Evolutionary conservation across 768 basidiomycete genomes (phyloP), one percentile per base, ranked within the genome.

Genomic region (Leccinum uliginosum): DNA sequence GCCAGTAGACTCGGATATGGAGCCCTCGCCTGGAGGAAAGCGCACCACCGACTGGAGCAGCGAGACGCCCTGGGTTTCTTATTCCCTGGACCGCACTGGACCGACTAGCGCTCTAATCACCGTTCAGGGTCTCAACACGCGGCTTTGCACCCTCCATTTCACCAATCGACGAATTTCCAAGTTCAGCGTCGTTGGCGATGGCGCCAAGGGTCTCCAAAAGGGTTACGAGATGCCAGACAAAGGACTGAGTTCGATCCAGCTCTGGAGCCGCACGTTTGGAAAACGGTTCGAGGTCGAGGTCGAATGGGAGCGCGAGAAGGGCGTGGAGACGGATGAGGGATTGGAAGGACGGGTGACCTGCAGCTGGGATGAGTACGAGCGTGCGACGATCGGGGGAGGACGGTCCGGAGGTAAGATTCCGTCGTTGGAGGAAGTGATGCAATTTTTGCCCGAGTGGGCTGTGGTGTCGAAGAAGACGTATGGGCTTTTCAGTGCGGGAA

Each of bases 361-460:
- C 58, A 80, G 81, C 54, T 88, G 85, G 83, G 80, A 77, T n/a
- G 87, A 89, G 64, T 83, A 84, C 61, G 80, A 82, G 68, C 81
- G 80, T 62, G 83, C 67, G 44, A 79, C 76, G 59, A 67, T 81
- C 12, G 83, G 82, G 43, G 73, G 77, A 58, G 75, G 76, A 17
- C 17, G 58, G 15, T 61, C 62, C 45, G 66, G 65, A 19, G 77
- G 70, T 29, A 79, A 75, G 71, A 87, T 90, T 19, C 87, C 88
- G 5, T 87, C 87, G 3, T 74, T 82, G 47, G 86, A 89, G 65
- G 88, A 91, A 65, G 78, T 81, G 26, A 65, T 88, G 7, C 65
- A 69, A 7, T 87, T 85, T 67, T 67, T 89, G 56, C 89, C 89
- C 19, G 72, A 78, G 47, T 91, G 89, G 88, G 83, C 79, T 10